Evolutionary conservation across 176 grass and related monocot species (phyloP).

Genomic region (Eragrostis curvula): DNA sequence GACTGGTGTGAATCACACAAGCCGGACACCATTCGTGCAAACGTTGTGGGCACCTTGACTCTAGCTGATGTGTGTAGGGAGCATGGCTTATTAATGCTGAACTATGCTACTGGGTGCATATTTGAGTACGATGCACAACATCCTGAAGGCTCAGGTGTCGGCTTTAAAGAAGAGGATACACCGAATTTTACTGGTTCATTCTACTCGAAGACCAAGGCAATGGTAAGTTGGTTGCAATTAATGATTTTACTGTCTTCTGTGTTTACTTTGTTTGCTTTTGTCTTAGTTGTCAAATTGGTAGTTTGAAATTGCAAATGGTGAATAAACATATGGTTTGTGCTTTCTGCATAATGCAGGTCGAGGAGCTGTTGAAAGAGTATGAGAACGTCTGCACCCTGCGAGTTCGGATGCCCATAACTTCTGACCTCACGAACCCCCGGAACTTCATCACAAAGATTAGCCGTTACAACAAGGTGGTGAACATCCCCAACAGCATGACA

Average conservation of each 20-base stretch:
- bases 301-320: constrained; percentile 10
- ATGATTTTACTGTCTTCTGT: not conserved
- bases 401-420: constrained; percentile 77
- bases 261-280: constrained; percentile 5
- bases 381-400: constrained; percentile 82
- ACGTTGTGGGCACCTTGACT: constrained; percentile 78
- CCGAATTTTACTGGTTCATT: constrained; percentile 81
- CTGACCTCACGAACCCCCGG: constrained; percentile 74
- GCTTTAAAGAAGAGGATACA: constrained; percentile 81
- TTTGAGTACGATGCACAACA: constrained; percentile 77
- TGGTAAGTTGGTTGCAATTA: constrained; percentile 56
- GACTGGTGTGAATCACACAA: constrained; percentile 92
- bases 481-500: constrained; percentile 89
- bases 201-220: constrained; percentile 88
- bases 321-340: constrained; percentile 17
- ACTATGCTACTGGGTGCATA: constrained; percentile 86
- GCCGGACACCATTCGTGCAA: constrained; percentile 73
- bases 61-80: constrained; percentile 73
- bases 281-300: constrained; percentile 14
- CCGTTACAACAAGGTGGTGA: constrained; percentile 74
- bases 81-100: constrained; percentile 72
- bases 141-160: constrained; percentile 74
- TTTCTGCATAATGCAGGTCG: constrained; percentile 54
- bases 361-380: constrained; percentile 78
- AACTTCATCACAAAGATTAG: constrained; percentile 92